These are phyloP conservation scores for Vigna angularis DNA, from an alignment of 306 rosid genomes.

Conservation along the genomic window DNA sequence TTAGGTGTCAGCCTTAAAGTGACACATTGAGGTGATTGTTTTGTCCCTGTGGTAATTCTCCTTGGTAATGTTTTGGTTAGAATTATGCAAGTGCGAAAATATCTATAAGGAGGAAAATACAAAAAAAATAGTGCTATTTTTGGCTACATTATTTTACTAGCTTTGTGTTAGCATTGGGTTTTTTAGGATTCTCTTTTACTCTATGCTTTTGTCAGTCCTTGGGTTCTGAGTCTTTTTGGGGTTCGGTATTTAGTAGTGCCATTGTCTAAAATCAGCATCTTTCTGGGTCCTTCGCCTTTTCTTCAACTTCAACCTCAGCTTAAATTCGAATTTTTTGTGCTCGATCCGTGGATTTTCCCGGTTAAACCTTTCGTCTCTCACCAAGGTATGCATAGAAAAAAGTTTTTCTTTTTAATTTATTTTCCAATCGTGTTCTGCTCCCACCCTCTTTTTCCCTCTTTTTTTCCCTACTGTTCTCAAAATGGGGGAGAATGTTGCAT, in stretches of 20 bases:
- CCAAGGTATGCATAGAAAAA: conserved; percentile 54
- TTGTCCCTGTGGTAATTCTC: conserved; percentile 10
- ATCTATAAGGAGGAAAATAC: conserved; percentile 34
- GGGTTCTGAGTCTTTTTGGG: conserved; percentile 58
- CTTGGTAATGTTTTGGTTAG: conserved; percentile 32
- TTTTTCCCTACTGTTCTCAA: conserved; percentile 36
- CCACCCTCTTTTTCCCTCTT: not conserved
- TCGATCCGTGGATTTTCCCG: conserved; percentile 62
- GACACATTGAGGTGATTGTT: conserved; percentile 45
- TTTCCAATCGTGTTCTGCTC: conserved; percentile 34
- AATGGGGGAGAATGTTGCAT: conserved; percentile 41
- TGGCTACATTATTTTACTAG: conserved; percentile 44
- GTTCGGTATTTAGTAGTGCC: conserved; percentile 57
- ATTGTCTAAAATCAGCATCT: conserved; percentile 54
- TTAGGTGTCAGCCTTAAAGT: conserved; percentile 43
- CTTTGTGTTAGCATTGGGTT: conserved; percentile 49
- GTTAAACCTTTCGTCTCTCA: conserved; percentile 44
- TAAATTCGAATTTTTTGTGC: conserved; percentile 56
- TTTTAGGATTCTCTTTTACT: conserved; percentile 62
- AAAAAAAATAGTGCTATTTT: conserved; percentile 21
- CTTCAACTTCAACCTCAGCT: conserved; percentile 44
- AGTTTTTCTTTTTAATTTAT: conserved; percentile 18
- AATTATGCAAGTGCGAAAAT: conserved; percentile 30
- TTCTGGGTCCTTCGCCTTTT: conserved; percentile 54
- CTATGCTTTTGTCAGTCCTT: conserved; percentile 73